phyloP scores from a whole-genome alignment of 73 alveolate genomes.

The Halteria grandinella region DNA sequence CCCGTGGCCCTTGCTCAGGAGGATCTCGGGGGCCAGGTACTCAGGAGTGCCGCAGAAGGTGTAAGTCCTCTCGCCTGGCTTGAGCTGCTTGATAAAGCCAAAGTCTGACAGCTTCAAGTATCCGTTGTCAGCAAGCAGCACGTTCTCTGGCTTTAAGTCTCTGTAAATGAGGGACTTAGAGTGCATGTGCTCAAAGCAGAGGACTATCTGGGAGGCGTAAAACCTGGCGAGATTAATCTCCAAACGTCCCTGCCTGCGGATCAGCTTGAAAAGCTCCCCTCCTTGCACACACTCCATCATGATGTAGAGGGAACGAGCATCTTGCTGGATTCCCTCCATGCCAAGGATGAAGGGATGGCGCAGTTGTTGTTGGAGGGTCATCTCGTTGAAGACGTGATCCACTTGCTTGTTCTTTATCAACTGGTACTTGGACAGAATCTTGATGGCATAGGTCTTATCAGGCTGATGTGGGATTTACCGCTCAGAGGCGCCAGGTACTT shows the following conservation, averaged over 20 bases:
- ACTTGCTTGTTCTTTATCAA: conserved; percentile 31
- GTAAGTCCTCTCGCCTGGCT: conserved; percentile 55
- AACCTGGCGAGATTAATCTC: conserved; percentile 47
- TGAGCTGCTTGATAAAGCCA: conserved; percentile 52
- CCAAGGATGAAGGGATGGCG: conserved; percentile 42
- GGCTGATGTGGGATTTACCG: neutral
- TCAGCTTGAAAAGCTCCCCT: conserved; percentile 49
- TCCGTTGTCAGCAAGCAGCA: conserved; percentile 57
- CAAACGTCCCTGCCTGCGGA: conserved; percentile 13
- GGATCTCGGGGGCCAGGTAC: conserved; percentile 78
- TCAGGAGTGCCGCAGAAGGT: conserved; percentile 71
- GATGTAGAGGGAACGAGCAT: conserved; percentile 28
- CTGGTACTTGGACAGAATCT: conserved; percentile 59
- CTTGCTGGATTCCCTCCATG: conserved; percentile 51
- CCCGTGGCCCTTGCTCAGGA: conserved; percentile 77
- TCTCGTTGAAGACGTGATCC: conserved; percentile 43
- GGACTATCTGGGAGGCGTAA: conserved; percentile 51
- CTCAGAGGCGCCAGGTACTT: neutral
- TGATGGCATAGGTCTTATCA: conserved; percentile 38
- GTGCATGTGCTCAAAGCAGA: conserved; percentile 55
- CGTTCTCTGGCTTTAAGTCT: conserved; percentile 70
- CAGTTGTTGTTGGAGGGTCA: conserved; percentile 9
- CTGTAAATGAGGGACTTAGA: conserved; percentile 52
- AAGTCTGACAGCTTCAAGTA: conserved; percentile 60
- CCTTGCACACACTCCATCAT: conserved; percentile 55